Base-by-base conservation (phyloP, 495 filamentous ascomycete species). In the Entonaema liquescens region DNA sequence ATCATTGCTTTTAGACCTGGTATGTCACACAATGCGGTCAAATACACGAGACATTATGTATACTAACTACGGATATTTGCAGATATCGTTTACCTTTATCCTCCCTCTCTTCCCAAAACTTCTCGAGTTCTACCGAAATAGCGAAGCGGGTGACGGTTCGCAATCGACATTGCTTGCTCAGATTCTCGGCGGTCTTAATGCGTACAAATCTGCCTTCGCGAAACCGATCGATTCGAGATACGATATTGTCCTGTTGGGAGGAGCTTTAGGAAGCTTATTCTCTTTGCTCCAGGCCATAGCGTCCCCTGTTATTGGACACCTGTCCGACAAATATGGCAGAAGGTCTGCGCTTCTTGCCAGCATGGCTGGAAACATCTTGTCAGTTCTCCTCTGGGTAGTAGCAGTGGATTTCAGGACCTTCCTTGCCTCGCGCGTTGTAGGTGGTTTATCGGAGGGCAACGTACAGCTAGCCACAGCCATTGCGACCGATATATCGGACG, bases 391-490 rank as follows among this genome's bases (percentile, higher is more conserved):
- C 40, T 99, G 95, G 95, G 92, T 97, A 9, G 86, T 91, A 6
- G 94, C 95, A 1, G 91, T 89, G 7, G 94, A 98, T 77, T 99
- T 99, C 82, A 89, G 94, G 6, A 98, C 95, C 3, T 99, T 99
- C 74, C 83, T 99, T 3, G 92, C 93, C 5, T 95, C 92, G 73
- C 89, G 95, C 40, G 83, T 99, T 15, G 92, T 99, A 2, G 95
- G 95, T 15, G 95, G 95, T 0, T 81, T 99, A 65, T 97, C 94
- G 57, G 95, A 99, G 77, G 96, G 94, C 26, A 99, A 99, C 74
- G 93, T 99, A 0, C 95, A 99, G 81, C 83, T 99, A 2, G 96
- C 96, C 19, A 94, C 93, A 59, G 96, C 96, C 42, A 99, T 99
- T 74, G 95, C 96, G 11, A 96, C 95, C 7, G 95, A 99, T 79